Base-by-base conservation (phyloP, 2,329 filamentous ascomycete species). In the Lachnellula occidentalis region DNA sequence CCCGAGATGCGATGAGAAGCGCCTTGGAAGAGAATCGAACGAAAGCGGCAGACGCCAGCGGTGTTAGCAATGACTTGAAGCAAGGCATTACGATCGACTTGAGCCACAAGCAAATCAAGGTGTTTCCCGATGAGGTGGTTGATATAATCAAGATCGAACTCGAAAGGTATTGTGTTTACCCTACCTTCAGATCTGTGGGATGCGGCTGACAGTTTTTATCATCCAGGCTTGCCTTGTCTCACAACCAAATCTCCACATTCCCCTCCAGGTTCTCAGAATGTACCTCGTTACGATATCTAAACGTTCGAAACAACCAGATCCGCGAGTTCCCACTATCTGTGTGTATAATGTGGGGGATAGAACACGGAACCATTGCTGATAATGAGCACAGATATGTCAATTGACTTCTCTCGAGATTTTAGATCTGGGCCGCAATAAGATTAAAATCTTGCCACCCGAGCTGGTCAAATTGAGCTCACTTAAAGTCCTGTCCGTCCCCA, bases 351-450 rank as follows among this genome's bases (percentile, higher is more conserved):
- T 24, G 12, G 21, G 43, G 22, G 3, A 8, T 24, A 46, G 1
- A 22, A 31, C 3, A 24, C n/a, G n/a, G 12, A 15, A 21, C 22
- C 15, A 27, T 36, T 45, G 47, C 58, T 65, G 53, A 65, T 45
- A 43, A 41, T 47, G 39, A 21, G 19, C 52, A 43, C 54, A 95
- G 91, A 82, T 97, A 55, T 92, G 92, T 69, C 85, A 91, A 70
- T 79, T 97, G 58, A 86, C 83, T 50, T 88, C 90, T 34, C 81
- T 97, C 53, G 92, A 97, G 72, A 96, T 96, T 56, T 81, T 97
- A 58, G 92, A 97, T 72, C 79, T 97, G 52, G 92, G 91, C 69
- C 83, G 89, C 64, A 97, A 97, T 69, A 90, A 87, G 69, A 84
- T 97, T 58, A 82, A 81, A 47, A 76, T 81, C 9, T 79, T 97